Conservation (phyloP, 1,139 yeast genomes). For the Yamadazyma triangularis region DNA sequence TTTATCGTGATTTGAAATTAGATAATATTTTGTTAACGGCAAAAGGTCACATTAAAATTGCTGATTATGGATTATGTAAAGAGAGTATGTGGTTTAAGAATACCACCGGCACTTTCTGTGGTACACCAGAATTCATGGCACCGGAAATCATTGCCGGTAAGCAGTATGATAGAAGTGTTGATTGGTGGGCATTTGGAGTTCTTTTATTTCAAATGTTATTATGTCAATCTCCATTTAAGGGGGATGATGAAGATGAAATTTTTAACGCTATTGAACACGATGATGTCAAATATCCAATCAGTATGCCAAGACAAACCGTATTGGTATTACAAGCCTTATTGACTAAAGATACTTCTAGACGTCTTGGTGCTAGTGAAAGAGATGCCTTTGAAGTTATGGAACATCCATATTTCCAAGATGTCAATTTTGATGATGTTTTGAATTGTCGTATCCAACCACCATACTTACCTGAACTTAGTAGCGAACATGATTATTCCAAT, state of each 20-base stretch:
- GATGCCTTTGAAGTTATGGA: conserved; percentile 95
- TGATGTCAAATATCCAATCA: conserved; percentile 96
- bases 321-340: conserved; percentile 85
- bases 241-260: conserved; percentile 97
- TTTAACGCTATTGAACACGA: conserved; percentile 96
- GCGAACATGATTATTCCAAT: conserved; percentile 88
- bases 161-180: conserved; percentile 88
- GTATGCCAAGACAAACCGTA: conserved; percentile 96
- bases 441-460: conserved; percentile 79
- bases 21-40: conserved; percentile 88
- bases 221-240: conserved; percentile 96
- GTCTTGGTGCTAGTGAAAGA: conserved; percentile 81
- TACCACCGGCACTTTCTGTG: conserved; percentile 95
- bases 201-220: conserved; percentile 91
- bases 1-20: conserved; percentile 92
- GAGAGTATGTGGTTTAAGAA: conserved; percentile 92
- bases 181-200: conserved; percentile 99
- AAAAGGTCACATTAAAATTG: conserved; percentile 94
- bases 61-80: conserved; percentile 95
- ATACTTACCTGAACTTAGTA: conserved; percentile 70
- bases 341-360: conserved; percentile 78
- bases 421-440: conserved; percentile 83
- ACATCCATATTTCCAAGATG: conserved; percentile 88
- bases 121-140: conserved; percentile 99
- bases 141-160: conserved; percentile 95